Conservation (phyloP, 1,139 yeast species). For the Debaryomyces coudertii region DNA sequence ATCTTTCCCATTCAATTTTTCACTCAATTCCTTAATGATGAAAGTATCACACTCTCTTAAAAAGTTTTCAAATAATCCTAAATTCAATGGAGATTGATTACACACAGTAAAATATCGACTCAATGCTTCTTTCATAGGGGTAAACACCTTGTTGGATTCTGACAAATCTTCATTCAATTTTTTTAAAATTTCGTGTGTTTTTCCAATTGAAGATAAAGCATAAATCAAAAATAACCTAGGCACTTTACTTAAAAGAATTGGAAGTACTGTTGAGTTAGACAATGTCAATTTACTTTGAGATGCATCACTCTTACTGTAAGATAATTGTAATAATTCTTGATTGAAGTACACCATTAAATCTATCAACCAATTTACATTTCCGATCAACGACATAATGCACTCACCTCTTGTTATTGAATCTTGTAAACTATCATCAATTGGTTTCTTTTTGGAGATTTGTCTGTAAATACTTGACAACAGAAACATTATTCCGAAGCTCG, state of each 20-base stretch:
- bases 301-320: slow-evolving; percentile 25
- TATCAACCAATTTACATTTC: slow-evolving; percentile 77
- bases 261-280: slow-evolving; percentile 47
- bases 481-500: slow-evolving; percentile 76
- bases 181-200: slow-evolving; percentile 62
- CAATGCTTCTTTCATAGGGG: slow-evolving; percentile 59
- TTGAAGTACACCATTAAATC: slow-evolving; percentile 68
- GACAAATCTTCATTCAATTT: slow-evolving; percentile 46
- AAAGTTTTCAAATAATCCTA: slow-evolving; percentile 64
- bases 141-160: slow-evolving; percentile 45
- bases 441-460: slow-evolving; percentile 55
- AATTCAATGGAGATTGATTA: slow-evolving; percentile 57
- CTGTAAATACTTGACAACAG: slow-evolving; percentile 65
- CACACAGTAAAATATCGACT: slow-evolving; percentile 57
- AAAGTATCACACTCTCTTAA: slow-evolving; percentile 52
- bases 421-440: slow-evolving; percentile 50
- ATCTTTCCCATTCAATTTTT: slow-evolving; percentile 27
- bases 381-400: slow-evolving; percentile 62
- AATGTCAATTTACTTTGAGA: slow-evolving; percentile 28
- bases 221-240: slow-evolving; percentile 72
- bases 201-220: slow-evolving; percentile 69
- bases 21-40: slow-evolving; percentile 34
- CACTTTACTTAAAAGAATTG: slow-evolving; percentile 64
- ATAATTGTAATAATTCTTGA: slow-evolving; percentile 62
- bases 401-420: slow-evolving; percentile 63